Base-by-base conservation (phyloP, 169 alveolate species). In the Eimeria falciformis region DNA sequence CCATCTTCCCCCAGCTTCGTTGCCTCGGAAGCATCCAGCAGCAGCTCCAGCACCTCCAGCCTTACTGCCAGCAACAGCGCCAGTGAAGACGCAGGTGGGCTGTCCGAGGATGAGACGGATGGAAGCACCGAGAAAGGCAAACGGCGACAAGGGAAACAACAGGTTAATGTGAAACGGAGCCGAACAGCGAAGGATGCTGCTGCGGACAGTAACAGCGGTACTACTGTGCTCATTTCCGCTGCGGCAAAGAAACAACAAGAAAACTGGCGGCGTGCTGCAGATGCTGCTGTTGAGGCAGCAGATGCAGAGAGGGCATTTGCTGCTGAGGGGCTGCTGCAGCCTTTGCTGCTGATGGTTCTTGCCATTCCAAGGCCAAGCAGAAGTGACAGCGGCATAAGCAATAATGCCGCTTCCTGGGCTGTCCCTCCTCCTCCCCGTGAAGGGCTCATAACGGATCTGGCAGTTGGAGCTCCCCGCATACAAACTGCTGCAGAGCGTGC, bases 181-280 rank as follows among this genome's bases (percentile, higher is more conserved):
- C 71, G 85, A n/a, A 45, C 71, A 25, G 87, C 69, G 25, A 69
- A 46, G 12, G 87, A 66, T 78, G 87, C 71, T 78, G 73, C 40
- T 29, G 50, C 87, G 5, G 45, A n/a, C 84, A 73, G 65, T 62
- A 73, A 43, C 62, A 71, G 46, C 23, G 33, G 68, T 25, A 29
- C 21, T 14, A 17, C 62, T 14, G 7, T 14, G 62, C 7, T 11
- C n/a, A 7, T 18, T 27, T 25, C 71, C 50, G 71, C 87, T 14
- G 65, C 46, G 1, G 29, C 45, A 33, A 55, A 75, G 85, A 46
- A 78, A 50, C 87, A 50, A 69, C 85, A 75, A 62, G 4, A 78
- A 47, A 78, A 50, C n/a, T 78, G 87, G 87, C 71, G 55, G 33
- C 87, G 29, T 7, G 87, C 87, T 25, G 87, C 87, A 9, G 87